These are phyloP conservation scores for Aspergillus persii DNA, from an alignment of 2,329 filamentous ascomycete genomes.

Conservation along the genomic window DNA sequence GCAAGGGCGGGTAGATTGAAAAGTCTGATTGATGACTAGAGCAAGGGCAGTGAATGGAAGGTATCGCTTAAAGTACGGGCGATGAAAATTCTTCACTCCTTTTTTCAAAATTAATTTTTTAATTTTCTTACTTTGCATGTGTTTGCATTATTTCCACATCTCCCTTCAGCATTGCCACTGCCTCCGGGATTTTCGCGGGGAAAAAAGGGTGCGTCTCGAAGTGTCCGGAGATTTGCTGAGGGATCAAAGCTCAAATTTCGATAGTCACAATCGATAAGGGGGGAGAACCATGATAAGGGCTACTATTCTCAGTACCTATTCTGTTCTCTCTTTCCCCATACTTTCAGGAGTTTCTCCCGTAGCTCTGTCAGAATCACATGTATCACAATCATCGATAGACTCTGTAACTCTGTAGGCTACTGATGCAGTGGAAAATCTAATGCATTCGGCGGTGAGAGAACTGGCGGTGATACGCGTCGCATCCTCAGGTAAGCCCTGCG, in stretches of 20 bases:
- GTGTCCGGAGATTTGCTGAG: constrained; percentile 16
- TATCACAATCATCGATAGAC: neutral
- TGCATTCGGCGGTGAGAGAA: constrained; percentile 16
- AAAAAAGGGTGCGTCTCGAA: constrained; percentile 16
- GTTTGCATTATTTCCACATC: constrained; percentile 1
- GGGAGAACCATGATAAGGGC: constrained; percentile 1
- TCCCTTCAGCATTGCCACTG: constrained; percentile 8
- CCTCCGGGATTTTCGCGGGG: constrained; percentile 25
- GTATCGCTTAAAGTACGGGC: neutral
- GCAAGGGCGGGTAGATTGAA: neutral
- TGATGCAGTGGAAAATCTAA: neutral
- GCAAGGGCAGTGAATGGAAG: neutral
- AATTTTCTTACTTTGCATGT: neutral
- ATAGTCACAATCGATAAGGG: constrained; percentile 21
- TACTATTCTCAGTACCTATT: neutral
- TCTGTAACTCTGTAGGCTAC: neutral
- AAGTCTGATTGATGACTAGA: neutral
- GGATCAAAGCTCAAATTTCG: constrained; percentile 6
- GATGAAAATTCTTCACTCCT: neutral
- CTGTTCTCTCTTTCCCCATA: neutral
- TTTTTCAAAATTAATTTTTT: neutral
- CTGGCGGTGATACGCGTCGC: constrained; percentile 18
- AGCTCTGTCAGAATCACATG: neutral
- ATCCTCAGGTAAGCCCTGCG: constrained; percentile 11
- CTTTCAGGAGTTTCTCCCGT: neutral